Base-by-base conservation (phyloP, 2,329 filamentous ascomycete genomes). In the Ophiostoma sp. region DNA sequence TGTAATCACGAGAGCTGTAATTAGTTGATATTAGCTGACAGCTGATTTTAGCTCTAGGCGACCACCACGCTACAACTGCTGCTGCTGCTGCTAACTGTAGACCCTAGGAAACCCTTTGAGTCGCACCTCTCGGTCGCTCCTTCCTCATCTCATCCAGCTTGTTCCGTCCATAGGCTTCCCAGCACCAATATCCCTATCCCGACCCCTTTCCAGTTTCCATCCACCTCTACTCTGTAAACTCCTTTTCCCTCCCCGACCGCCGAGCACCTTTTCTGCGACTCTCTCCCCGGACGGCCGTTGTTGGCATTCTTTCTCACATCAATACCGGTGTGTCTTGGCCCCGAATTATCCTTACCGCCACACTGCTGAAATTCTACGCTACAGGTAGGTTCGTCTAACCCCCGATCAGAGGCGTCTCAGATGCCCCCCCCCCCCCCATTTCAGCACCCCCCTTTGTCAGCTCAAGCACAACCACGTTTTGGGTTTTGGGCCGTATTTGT, bases 141-240 rank as follows among this genome's bases (percentile, higher is more conserved):
- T 73, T 71, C 72, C 69, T 70, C 69, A 54, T 67, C 68, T 69
- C 69, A 69, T 66, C 68, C 67, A 67, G 52, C 20, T 62, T 71
- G 70, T 64, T 67, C 57, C 52, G 65, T 69, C 71, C 72, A 73
- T 72, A 70, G 71, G 70, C 70, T 72, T 71, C 70, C 69, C 60
- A 65, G 71, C 71, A 70, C 70, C 69, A 54, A 67, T 35, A 7
- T 17, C 15, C 41, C 64, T 67, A 66, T 67, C 20, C 41, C 64
- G n/a, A 57, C 68, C 60, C 44, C 62, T 68, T 70, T 48, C 66
- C 2, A 54, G 7, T 57, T 68, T 23, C 65, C 20, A 36, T 44
- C 23, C 33, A 27, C 66, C 15, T 13, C 20, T 36, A 11, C 35
- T 54, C 20, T 67, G 41, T 48, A 10, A 66, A 7, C 27, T 62